These are phyloP conservation scores for Botrytis cinerea DNA, from an alignment of 2,329 filamentous ascomycete genomes.

Conservation along the genomic window DNA sequence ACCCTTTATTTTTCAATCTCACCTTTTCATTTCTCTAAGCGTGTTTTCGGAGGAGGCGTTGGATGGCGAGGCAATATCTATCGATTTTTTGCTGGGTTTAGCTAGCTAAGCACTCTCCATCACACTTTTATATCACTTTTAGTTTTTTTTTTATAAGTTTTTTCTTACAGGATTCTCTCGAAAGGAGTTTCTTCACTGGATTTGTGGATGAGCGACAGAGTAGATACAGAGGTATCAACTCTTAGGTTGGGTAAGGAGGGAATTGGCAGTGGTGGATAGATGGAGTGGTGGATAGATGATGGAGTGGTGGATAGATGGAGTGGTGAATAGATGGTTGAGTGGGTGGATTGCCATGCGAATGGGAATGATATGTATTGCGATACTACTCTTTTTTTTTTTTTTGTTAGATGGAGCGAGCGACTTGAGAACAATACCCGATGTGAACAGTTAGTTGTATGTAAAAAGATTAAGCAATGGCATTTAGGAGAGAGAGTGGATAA, in stretches of 20 bases:
- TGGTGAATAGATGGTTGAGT: neutral
- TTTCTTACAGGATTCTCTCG: neutral
- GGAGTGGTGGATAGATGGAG: neutral
- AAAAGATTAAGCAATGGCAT: constrained; percentile 4
- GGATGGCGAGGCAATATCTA: constrained; percentile 7
- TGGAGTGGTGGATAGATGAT: neutral
- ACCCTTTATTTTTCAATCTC: neutral
- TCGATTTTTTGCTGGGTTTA: constrained; percentile 13
- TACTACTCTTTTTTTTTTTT: constrained; percentile 5
- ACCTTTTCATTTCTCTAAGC: constrained; percentile 8
- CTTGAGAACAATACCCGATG: constrained; percentile 18
- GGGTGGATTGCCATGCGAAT: neutral
- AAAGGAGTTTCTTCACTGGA: neutral
- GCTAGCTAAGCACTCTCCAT: constrained; percentile 14
- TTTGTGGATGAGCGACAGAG: neutral
- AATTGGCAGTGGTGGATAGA: neutral
- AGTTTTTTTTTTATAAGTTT: neutral
- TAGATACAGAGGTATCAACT: neutral
- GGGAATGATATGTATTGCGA: constrained; percentile 13
- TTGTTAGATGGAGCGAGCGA: constrained; percentile 19
- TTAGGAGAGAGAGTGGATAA: neutral
- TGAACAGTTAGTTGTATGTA: constrained; percentile 14
- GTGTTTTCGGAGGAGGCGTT: neutral
- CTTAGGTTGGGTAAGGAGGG: neutral
- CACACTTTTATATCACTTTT: constrained; percentile 11